Evolutionary conservation across 495 filamentous ascomycete species (phyloP).

Genomic region (Aspergillus haitiensis): DNA sequence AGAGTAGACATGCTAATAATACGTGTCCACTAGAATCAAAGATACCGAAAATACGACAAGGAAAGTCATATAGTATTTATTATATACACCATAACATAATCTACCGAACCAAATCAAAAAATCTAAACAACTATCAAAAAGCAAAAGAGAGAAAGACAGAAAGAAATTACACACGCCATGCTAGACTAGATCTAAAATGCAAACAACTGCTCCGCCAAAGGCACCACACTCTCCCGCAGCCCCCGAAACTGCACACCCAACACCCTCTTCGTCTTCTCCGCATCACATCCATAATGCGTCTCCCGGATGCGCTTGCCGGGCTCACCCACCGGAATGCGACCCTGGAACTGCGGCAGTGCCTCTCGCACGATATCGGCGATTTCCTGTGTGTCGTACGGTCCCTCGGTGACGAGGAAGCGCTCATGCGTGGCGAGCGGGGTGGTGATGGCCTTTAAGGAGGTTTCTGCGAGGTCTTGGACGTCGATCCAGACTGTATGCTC

Average conservation of each 20-base stretch:
- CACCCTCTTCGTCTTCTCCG: constrained; percentile 21
- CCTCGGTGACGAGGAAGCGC: constrained; percentile 35
- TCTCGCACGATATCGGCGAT: constrained; percentile 34
- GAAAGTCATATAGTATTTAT: too few relatives aligned
- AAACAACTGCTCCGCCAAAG: constrained; percentile 29
- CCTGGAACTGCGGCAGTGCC: constrained; percentile 24
- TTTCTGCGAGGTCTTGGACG: constrained; percentile 38
- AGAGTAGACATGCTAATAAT: too few relatives aligned
- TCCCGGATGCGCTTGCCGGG: constrained; percentile 27
- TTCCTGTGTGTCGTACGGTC: constrained; percentile 34
- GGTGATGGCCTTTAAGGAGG: constrained; percentile 32
- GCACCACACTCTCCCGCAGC: constrained; percentile 25
- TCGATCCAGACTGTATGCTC: constrained; percentile 38
- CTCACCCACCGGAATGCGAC: constrained; percentile 25
- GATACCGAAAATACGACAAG: too few relatives aligned
- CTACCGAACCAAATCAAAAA: too few relatives aligned
- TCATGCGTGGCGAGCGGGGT: constrained; percentile 31
- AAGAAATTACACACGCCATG: background rate
- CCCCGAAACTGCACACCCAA: constrained; percentile 23
- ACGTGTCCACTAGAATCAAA: too few relatives aligned
- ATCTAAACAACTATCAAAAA: background rate
- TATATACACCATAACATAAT: too few relatives aligned
- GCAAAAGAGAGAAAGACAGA: background rate
- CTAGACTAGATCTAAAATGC: background rate
- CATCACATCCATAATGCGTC: constrained; percentile 33